phyloP scores from a whole-genome alignment of 2,329 filamentous ascomycete genomes.

The Trichophyton simii region DNA sequence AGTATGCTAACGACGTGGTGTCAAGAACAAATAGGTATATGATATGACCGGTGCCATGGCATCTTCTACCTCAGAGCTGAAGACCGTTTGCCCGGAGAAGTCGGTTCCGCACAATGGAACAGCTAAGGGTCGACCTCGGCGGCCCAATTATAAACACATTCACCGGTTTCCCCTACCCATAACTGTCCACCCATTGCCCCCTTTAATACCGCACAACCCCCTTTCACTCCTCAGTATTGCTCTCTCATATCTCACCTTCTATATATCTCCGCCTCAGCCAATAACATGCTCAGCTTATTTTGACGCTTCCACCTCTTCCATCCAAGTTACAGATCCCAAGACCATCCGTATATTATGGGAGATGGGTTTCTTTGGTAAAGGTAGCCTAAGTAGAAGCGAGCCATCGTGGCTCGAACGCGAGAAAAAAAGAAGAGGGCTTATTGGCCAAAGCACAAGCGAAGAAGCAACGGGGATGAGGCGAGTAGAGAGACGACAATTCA shows the following conservation, averaged over 20 bases:
- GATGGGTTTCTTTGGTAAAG: slow-evolving; percentile 95
- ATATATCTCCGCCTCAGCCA: slow-evolving; percentile 50
- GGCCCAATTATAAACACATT: slow-evolving; percentile 56
- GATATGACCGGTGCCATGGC: neutral
- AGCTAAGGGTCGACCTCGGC: slow-evolving; percentile 17
- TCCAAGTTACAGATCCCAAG: slow-evolving; percentile 66
- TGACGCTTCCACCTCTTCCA: slow-evolving; percentile 66
- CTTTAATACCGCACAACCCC: slow-evolving; percentile 84
- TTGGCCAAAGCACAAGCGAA: slow-evolving; percentile 62
- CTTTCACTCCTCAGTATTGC: slow-evolving; percentile 72
- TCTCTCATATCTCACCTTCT: slow-evolving; percentile 63
- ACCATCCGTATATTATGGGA: slow-evolving; percentile 81
- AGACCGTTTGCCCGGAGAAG: neutral
- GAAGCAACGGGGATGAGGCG: slow-evolving; percentile 64
- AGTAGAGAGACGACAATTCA: slow-evolving; percentile 69
- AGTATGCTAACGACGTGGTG: neutral
- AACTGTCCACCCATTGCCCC: slow-evolving; percentile 68
- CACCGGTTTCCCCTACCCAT: slow-evolving; percentile 73
- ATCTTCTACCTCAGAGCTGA: neutral
- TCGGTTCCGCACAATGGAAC: neutral
- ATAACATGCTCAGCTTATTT: slow-evolving; percentile 61
- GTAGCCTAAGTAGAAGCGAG: slow-evolving; percentile 82
- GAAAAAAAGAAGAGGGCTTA: slow-evolving; percentile 55
- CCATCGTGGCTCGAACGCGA: slow-evolving; percentile 84
- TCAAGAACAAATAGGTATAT: neutral